phyloP scores from a whole-genome alignment of 495 filamentous ascomycete species.

The Echria macrotheca region DNA sequence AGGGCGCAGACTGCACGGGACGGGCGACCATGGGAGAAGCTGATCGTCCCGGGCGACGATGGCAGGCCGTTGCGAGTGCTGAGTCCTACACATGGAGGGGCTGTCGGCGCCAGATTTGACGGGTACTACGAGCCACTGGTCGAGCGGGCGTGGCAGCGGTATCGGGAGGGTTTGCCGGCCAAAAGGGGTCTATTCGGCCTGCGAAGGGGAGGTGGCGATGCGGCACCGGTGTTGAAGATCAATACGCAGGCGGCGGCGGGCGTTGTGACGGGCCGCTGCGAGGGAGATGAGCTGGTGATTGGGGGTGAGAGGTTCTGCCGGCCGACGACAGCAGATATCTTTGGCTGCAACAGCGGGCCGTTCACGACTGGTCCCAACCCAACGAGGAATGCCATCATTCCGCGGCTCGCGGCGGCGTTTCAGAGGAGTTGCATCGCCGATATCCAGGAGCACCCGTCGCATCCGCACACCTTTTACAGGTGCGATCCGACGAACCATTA shows the following conservation, averaged over 20 bases:
- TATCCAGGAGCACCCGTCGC: constrained; percentile 47
- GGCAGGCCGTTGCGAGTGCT: constrained; percentile 49
- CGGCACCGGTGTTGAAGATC: too few species aligned
- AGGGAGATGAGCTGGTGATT: constrained; percentile 22
- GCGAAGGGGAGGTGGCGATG: too few species aligned
- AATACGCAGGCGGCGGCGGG: constrained; percentile 39
- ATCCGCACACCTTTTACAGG: constrained; percentile 49
- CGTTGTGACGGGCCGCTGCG: constrained; percentile 21
- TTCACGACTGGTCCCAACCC: constrained; percentile 54
- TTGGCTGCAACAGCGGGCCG: constrained; percentile 66
- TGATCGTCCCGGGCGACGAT: constrained; percentile 51
- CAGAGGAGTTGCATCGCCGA: constrained; percentile 57
- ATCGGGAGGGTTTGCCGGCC: not conserved
- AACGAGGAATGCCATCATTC: constrained; percentile 55
- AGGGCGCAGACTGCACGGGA: constrained; percentile 51
- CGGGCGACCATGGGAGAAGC: constrained; percentile 58
- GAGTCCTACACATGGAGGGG: constrained; percentile 60
- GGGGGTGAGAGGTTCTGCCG: constrained; percentile 49
- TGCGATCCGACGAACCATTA: constrained; percentile 66
- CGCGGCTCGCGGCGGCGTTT: constrained; percentile 63
- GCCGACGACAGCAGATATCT: constrained; percentile 62
- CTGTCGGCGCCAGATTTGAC: constrained; percentile 52
- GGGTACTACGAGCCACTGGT: constrained; percentile 64
- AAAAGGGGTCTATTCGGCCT: too few species aligned
- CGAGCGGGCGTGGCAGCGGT: constrained; percentile 51